These are phyloP conservation scores for Arthrobotrys entomopaga DNA, from an alignment of 2,329 filamentous ascomycete species.

Conservation along the genomic window DNA sequence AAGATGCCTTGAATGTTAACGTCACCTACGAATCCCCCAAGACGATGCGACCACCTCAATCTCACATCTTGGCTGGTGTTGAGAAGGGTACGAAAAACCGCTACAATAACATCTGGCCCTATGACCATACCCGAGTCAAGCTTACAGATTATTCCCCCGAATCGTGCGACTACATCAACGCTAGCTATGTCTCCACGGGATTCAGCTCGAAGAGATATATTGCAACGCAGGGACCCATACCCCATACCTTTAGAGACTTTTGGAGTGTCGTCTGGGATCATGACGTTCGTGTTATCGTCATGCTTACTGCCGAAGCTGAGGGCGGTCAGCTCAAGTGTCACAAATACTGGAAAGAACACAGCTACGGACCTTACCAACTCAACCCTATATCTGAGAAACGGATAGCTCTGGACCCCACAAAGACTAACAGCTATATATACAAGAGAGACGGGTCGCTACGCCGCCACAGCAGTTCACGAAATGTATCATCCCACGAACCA, in stretches of 20 bases:
- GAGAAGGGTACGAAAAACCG: constrained; percentile 95
- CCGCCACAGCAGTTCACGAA: constrained; percentile 51
- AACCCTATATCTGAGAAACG: constrained; percentile 83
- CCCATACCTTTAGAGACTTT: constrained; percentile 93
- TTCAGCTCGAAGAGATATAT: constrained; percentile 93
- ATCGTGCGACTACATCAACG: constrained; percentile 93
- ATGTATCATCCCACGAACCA: constrained; percentile 43
- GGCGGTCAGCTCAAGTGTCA: constrained; percentile 95
- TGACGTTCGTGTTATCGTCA: constrained; percentile 92
- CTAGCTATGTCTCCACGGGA: constrained; percentile 82
- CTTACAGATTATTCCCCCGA: constrained; percentile 74
- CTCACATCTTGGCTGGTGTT: constrained; percentile 75
- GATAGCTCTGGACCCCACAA: constrained; percentile 75
- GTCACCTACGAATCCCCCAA: constrained; percentile 68
- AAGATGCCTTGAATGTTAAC: constrained; percentile 74
- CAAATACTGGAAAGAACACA: constrained; percentile 84
- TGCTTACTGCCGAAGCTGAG: constrained; percentile 94
- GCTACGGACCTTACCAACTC: constrained; percentile 81
- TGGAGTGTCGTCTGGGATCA: constrained; percentile 99
- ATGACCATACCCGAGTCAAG: constrained; percentile 89
- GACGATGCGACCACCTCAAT: constrained; percentile 68
- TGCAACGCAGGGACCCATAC: constrained; percentile 91
- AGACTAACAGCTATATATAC: constrained; percentile 60
- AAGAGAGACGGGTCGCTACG: constrained; percentile 58
- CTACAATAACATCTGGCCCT: constrained; percentile 97